These are phyloP conservation scores for Neurospora sp. DNA, from an alignment of 495 filamentous ascomycete genomes.

Conservation along the genomic window DNA sequence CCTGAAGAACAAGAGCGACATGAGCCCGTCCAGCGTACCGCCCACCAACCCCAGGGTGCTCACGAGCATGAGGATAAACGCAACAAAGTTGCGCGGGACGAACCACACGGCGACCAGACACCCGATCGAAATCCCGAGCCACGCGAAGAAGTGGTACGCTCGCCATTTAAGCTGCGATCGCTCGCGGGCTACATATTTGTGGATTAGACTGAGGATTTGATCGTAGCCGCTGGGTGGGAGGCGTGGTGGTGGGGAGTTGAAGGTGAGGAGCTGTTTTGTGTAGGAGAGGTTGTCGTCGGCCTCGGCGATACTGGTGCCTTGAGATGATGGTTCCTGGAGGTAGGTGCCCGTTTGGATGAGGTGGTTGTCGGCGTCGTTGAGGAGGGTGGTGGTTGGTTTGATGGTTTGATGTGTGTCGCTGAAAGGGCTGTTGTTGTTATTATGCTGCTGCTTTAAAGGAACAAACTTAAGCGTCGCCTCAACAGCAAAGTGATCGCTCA, in stretches of 20 bases:
- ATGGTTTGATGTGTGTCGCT: not conserved
- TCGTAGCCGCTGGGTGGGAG: constrained; percentile 48
- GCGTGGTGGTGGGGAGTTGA: constrained; percentile 4
- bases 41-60: constrained; percentile 65
- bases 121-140: constrained; percentile 52
- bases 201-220: constrained; percentile 57
- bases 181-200: constrained; percentile 58
- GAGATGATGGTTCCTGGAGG: constrained; percentile 18
- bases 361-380: constrained; percentile 12
- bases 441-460: constrained; percentile 1
- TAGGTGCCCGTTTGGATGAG: constrained; percentile 23
- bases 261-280: constrained; percentile 15
- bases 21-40: constrained; percentile 72
- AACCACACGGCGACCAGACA: constrained; percentile 83
- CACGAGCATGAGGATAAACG: constrained; percentile 71
- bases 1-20: constrained; percentile 77
- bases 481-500: constrained; percentile 91
- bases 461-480: constrained; percentile 52
- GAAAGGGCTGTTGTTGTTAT: not conserved
- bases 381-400: not conserved
- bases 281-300: constrained; percentile 15
- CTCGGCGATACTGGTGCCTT: constrained; percentile 13
- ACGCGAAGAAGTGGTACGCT: constrained; percentile 59
- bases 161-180: constrained; percentile 58
- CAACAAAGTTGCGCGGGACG: constrained; percentile 59